Base-by-base conservation (phyloP, 2,329 filamentous ascomycete species). In the Fusarium devonianum region DNA sequence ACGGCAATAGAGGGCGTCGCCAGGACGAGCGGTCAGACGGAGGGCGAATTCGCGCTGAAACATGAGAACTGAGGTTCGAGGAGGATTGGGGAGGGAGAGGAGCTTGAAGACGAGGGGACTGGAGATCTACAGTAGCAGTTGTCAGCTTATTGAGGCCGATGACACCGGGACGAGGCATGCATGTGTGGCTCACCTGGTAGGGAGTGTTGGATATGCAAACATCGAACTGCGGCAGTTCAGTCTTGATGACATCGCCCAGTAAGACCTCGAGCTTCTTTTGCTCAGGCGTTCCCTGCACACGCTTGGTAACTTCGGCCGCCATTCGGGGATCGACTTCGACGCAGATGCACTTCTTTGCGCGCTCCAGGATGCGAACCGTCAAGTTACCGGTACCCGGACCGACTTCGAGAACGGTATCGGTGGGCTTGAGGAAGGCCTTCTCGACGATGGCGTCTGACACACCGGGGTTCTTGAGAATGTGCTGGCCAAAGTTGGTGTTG, bases 241-340 rank as follows among this genome's bases (percentile, higher is more conserved):
- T 89, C 77, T 97, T 97, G 72, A 97, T 95, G 8, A 73, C 71
- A 73, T 97, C 94, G 30, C 94, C 94, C 7, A 99, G 78, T 39
- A 97, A 77, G 26, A 97, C 86, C 63, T 97, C 92, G 26, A 99
- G 77, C 59, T 90, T 86, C 70, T 90, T 92, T 69, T 90, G 87
- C 62, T 88, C 82, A 0, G 92, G 90, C 32, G 87, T 95, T 14
- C 91, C 92, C 73, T 97, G 92, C 7, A 97, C 92, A 66, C 93
- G 88, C 75, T 93, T 96, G 34, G 90, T 94, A 56, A 97, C 83
- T 75, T 97, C 94, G 50, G 93, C 93, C 10, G 91, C 92, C 94
- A 97, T 97, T 67, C 94, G 83, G 14, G 94, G 92, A 74, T 99
- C 94, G 71, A 97, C 82, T 76, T 99, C 94, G 39, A 97, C 90